Evolutionary conservation across 2,329 filamentous ascomycete species (phyloP).

Genomic region (Diaporthe sp.): DNA sequence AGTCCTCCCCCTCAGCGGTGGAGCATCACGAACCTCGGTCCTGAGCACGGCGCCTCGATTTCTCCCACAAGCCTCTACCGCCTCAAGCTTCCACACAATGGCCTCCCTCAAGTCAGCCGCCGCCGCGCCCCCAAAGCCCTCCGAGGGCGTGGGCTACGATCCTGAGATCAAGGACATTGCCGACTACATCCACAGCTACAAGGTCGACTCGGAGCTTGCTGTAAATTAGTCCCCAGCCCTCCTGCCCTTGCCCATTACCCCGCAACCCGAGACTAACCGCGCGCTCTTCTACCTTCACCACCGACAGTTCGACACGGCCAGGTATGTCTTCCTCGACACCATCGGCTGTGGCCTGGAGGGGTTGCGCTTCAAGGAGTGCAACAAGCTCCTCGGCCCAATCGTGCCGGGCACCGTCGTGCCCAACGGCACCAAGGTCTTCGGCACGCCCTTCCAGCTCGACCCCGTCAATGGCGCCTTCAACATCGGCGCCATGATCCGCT

Average conservation of each 20-base stretch:
- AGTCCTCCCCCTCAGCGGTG: conserved; percentile 41
- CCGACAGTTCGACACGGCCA: conserved; percentile 87
- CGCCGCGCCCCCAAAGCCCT: conserved; percentile 56
- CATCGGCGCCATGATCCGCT: conserved; percentile 98
- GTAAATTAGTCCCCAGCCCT: conserved; percentile 58
- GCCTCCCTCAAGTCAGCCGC: conserved; percentile 58
- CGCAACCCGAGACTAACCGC: conserved; percentile 38
- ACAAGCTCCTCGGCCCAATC: conserved; percentile 91
- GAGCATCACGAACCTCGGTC: conserved; percentile 29
- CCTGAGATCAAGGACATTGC: conserved; percentile 96
- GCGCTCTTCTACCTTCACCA: conserved; percentile 16
- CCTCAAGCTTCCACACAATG: conserved; percentile 61
- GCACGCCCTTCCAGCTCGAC: conserved; percentile 93
- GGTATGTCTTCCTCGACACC: conserved; percentile 96
- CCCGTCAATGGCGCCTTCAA: conserved; percentile 98
- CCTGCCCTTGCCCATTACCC: background rate
- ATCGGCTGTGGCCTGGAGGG: conserved; percentile 96
- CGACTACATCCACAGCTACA: conserved; percentile 91
- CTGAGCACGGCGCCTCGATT: conserved; percentile 45
- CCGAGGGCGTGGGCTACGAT: conserved; percentile 76
- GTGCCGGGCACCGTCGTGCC: conserved; percentile 92
- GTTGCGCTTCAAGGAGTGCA: conserved; percentile 94
- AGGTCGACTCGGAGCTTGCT: conserved; percentile 90
- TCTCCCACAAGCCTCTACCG: conserved; percentile 41
- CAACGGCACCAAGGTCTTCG: conserved; percentile 90